Percentiles rank a stretch among this genome's conserved stretches.
Conservation (phyloP, 768 basidiomycete species). For the Rhodotorula toruloides region DNA sequence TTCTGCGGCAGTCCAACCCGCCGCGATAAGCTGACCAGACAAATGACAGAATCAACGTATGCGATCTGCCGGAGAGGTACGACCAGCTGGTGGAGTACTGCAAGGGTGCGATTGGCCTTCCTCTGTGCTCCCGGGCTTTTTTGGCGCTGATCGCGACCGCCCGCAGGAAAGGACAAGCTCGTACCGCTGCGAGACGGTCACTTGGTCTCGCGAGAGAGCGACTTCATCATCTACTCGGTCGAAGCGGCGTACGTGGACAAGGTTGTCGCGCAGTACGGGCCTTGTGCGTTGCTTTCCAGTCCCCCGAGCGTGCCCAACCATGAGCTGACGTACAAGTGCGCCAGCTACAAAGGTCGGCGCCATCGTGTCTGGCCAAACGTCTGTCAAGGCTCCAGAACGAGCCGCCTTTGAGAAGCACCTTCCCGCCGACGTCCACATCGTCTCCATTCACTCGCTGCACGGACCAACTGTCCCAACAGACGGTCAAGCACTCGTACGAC, state of each 20-base stretch:
- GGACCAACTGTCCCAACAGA: slow-evolving; percentile 81
- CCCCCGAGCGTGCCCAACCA: neutral
- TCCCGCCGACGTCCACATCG: slow-evolving; percentile 76
- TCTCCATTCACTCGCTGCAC: slow-evolving; percentile 91
- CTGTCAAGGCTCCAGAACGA: slow-evolving; percentile 90
- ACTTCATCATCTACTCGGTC: slow-evolving; percentile 91
- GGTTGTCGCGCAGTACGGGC: slow-evolving; percentile 83
- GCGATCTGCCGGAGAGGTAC: slow-evolving; percentile 71
- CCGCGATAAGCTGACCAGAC: neutral
- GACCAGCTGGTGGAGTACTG: slow-evolving; percentile 61
- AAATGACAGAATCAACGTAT: slow-evolving; percentile 70
- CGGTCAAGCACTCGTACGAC: slow-evolving; percentile 79
- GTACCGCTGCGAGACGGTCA: slow-evolving; percentile 73
- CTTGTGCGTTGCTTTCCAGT: slow-evolving; percentile 60
- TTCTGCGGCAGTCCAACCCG: neutral
- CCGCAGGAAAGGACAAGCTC: slow-evolving; percentile 50
- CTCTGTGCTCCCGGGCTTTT: neutral
- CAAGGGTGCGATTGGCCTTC: slow-evolving; percentile 52
- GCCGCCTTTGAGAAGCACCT: slow-evolving; percentile 82
- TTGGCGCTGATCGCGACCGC: neutral
- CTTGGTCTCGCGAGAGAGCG: slow-evolving; percentile 76
- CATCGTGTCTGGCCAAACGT: slow-evolving; percentile 91
- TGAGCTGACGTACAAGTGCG: neutral
- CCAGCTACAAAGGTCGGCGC: slow-evolving; percentile 86
- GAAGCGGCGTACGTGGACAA: slow-evolving; percentile 79